Base-by-base conservation (phyloP, 1,284 basidiomycete species). In the Volvariella surrecta region DNA sequence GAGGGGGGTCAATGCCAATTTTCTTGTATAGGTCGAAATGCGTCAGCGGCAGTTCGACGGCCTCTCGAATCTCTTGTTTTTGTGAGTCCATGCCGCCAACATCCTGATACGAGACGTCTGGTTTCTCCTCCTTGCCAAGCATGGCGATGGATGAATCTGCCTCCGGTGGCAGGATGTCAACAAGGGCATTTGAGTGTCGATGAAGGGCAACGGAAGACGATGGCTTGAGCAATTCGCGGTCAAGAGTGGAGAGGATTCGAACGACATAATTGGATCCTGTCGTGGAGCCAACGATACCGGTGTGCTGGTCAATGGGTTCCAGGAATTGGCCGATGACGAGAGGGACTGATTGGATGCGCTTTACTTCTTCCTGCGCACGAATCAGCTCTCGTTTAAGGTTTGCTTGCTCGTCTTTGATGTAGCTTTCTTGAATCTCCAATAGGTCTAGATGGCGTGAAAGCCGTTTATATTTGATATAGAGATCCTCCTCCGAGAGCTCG, bases 281-380 rank as follows among this genome's bases (percentile, higher is more conserved):
- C 0, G 96, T 99, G 20, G 90, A 94, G 31, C 95, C 96, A 16
- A 99, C 96, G 52, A 99, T 99, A 47, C 89, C 94, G 16, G 95
- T 93, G 58, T 89, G 84, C 62, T 98, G 91, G 70, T 99, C 96
- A 61, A 99, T 98, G 44, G 96, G 90, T 66, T 99, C 96, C 35
- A 99, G 79, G 73, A 99, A 99, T 63, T 99, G 96, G 42, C 96
- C 96, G 55, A 99, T 99, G 57, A 99, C 96, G n/a, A 99, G 82
- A 0, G 96, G 96, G 2, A 99, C 96, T 40, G 90, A 92, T 68
- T 99, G 94, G 59, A 99, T 99, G 45, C 96, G 87, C 69, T 98
- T 98, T 55, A 99, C 96, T 70, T 99, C 96, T 64, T 99, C 96
- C 58, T 99, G 95, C 1, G 96, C 96, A 48, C 96, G 88, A 51